Conservation (phyloP, 345 rosid species). For the Populus simonii region DNA sequence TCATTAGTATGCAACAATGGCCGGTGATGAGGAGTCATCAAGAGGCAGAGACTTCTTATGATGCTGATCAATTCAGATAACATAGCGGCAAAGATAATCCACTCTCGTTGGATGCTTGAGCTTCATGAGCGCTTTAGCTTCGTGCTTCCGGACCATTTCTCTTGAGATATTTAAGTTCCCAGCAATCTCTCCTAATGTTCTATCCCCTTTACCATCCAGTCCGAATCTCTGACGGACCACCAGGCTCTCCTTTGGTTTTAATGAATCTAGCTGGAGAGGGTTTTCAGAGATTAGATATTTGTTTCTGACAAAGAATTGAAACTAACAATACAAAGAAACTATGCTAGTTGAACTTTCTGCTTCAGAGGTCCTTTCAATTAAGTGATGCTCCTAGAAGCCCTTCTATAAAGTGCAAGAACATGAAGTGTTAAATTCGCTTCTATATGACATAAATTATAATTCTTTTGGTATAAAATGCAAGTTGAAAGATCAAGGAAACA, state of each 20-base stretch:
- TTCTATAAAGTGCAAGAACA: neutral
- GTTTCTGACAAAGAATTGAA: neutral
- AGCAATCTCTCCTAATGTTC: conserved; percentile 88
- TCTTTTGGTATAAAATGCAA: neutral
- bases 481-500: neutral
- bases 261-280: conserved; percentile 68
- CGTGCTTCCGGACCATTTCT: conserved; percentile 97
- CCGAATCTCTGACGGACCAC: conserved; percentile 92
- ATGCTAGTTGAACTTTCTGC: neutral
- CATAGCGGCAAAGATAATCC: conserved; percentile 71
- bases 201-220: conserved; percentile 89
- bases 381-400: neutral
- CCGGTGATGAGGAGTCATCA: neutral
- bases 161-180: conserved; percentile 89
- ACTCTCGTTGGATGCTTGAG: conserved; percentile 90
- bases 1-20: conserved; percentile 14
- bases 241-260: conserved; percentile 91
- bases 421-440: neutral
- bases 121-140: conserved; percentile 94
- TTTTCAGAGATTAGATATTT: neutral
- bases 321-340: neutral
- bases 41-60: neutral
- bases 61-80: conserved; percentile 42
- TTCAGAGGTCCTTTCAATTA: neutral
- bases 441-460: neutral